These are phyloP conservation scores for Jamesozyma lodderae DNA, from an alignment of 805 yeast species.

Conservation along the genomic window DNA sequence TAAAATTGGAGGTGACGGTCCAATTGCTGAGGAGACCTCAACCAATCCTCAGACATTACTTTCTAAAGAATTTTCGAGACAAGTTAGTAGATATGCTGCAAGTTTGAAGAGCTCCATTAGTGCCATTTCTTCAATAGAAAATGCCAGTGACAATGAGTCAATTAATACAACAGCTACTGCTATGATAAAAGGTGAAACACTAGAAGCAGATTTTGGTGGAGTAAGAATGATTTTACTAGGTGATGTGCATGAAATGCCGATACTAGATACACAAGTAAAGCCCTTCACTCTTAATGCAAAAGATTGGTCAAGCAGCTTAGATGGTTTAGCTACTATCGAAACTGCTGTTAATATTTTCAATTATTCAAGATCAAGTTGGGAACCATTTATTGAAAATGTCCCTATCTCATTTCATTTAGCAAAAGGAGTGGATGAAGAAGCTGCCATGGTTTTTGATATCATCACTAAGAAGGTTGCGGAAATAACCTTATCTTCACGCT, in stretches of 20 bases:
- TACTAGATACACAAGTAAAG: slow-evolving; percentile 62
- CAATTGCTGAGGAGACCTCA: slow-evolving; percentile 1
- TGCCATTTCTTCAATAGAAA: slow-evolving; percentile 32
- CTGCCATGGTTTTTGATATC: slow-evolving; percentile 52
- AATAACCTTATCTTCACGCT: slow-evolving; percentile 69
- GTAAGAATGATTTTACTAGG: slow-evolving; percentile 76
- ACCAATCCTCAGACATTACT: slow-evolving; percentile 21
- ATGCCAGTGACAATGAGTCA: slow-evolving; percentile 5
- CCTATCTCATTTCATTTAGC: slow-evolving; percentile 65
- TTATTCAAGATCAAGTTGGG: slow-evolving; percentile 89
- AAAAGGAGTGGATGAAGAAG: slow-evolving; percentile 36
- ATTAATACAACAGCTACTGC: slow-evolving; percentile 27
- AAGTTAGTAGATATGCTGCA: slow-evolving; percentile 56
- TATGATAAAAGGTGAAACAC: slow-evolving; percentile 57
- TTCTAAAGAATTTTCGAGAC: slow-evolving; percentile 55
- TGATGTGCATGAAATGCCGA: slow-evolving; percentile 84
- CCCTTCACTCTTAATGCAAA: slow-evolving; percentile 60
- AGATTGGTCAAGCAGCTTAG: slow-evolving; percentile 82
- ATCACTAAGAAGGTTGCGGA: slow-evolving; percentile 73
- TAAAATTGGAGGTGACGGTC: slow-evolving; percentile 5
- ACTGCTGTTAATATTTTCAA: slow-evolving; percentile 71
- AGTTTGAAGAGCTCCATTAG: slow-evolving; percentile 36
- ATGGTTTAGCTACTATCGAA: slow-evolving; percentile 56
- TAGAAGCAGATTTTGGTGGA: slow-evolving; percentile 62
- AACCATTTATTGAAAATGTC: slow-evolving; percentile 87